Evolutionary conservation across 306 rosid genomes (phyloP).

Genomic region (Cercis canadensis): DNA sequence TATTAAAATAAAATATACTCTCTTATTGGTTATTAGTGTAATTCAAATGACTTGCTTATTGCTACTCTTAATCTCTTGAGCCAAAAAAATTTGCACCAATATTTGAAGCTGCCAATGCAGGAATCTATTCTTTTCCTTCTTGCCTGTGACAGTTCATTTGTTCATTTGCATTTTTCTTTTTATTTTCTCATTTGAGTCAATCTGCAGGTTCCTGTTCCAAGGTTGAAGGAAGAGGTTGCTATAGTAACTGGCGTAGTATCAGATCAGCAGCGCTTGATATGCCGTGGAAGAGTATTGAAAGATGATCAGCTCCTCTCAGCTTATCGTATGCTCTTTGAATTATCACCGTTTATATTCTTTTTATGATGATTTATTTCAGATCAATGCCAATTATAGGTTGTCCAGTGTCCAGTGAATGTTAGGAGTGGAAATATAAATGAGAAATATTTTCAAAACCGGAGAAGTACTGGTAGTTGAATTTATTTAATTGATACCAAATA

Average conservation of each 20-base stretch:
- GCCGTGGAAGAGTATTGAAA: constrained; percentile 74
- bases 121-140: background rate
- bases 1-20: no score
- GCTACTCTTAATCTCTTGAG: no score
- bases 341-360: no score
- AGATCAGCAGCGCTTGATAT: constrained; percentile 66
- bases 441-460: no score
- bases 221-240: constrained; percentile 68
- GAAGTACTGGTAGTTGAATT: no score
- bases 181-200: background rate
- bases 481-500: no score
- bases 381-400: no score
- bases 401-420: no score
- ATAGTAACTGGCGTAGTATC: constrained; percentile 68
- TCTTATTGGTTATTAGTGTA: background rate
- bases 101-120: background rate
- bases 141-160: background rate
- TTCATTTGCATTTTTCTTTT: background rate
- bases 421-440: no score
- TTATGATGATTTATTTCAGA: no score
- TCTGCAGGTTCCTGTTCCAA: constrained; percentile 47
- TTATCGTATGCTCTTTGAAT: constrained; percentile 57
- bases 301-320: constrained; percentile 74
- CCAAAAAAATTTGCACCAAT: background rate
- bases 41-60: background rate